phyloP scores from a whole-genome alignment of 257 asterid species.

The Gentiana macrophylla region DNA sequence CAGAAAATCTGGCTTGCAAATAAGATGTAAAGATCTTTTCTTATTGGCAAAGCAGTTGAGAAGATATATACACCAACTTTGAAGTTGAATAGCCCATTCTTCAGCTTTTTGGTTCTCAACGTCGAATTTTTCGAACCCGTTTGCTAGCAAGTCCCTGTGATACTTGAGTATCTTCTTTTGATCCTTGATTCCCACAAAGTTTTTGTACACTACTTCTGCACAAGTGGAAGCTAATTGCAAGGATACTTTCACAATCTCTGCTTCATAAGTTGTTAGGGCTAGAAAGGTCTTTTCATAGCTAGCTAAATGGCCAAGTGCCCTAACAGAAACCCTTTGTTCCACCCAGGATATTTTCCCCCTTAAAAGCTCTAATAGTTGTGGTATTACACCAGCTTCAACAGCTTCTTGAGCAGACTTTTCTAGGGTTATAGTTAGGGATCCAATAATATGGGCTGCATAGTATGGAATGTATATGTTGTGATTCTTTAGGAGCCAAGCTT shows the following conservation, averaged over 20 bases:
- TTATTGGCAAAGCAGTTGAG: constrained; percentile 65
- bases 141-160: constrained; percentile 44
- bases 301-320: constrained; percentile 81
- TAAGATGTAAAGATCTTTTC: constrained; percentile 40
- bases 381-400: constrained; percentile 43
- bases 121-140: constrained; percentile 61
- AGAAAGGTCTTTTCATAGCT: constrained; percentile 52
- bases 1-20: constrained; percentile 42
- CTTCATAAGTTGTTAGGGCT: constrained; percentile 30
- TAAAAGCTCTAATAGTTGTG: constrained; percentile 55
- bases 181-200: constrained; percentile 43
- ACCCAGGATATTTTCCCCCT: constrained; percentile 82
- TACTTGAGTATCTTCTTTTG: constrained; percentile 29
- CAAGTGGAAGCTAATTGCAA: constrained; percentile 50
- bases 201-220: constrained; percentile 35
- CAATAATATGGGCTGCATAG: constrained; percentile 80
- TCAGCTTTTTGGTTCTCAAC: constrained; percentile 62
- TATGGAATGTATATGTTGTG: constrained; percentile 67
- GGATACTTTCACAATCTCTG: constrained; percentile 41
- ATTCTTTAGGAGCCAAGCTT: constrained; percentile 42
- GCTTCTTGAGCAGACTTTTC: constrained; percentile 40
- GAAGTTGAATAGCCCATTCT: constrained; percentile 86
- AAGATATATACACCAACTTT: constrained; percentile 77
- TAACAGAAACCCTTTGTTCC: constrained; percentile 76
- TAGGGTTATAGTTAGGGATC: constrained; percentile 59